Conservation (phyloP, 2,329 filamentous ascomycete genomes). For the Passalora sequoiae region DNA sequence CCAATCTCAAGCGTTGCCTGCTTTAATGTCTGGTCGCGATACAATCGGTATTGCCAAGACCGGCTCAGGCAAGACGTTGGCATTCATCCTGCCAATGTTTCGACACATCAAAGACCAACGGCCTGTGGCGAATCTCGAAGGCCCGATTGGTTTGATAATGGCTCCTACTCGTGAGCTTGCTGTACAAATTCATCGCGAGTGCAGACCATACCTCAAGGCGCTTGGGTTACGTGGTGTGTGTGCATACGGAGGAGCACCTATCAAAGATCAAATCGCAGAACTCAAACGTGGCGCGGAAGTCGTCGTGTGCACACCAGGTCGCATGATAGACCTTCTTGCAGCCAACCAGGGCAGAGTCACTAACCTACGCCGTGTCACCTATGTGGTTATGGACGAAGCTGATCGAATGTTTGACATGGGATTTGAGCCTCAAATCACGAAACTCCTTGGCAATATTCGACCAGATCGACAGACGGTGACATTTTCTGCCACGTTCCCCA, state of each 20-base stretch:
- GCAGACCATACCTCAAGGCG: constrained; percentile 87
- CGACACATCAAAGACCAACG: constrained; percentile 93
- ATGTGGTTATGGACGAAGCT: constrained; percentile 92
- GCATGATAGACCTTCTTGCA: constrained; percentile 90
- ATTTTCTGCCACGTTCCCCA: constrained; percentile 94
- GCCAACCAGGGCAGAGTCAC: constrained; percentile 93
- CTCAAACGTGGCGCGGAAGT: constrained; percentile 93
- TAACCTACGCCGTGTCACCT: constrained; percentile 81
- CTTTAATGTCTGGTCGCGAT: constrained; percentile 93
- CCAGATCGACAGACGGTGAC: constrained; percentile 90
- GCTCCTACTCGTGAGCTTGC: constrained; percentile 92
- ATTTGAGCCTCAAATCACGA: constrained; percentile 96
- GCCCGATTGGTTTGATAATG: constrained; percentile 82
- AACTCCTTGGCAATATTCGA: constrained; percentile 85
- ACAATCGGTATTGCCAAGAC: constrained; percentile 96
- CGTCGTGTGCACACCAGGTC: constrained; percentile 88
- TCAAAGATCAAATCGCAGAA: constrained; percentile 96
- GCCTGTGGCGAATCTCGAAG: constrained; percentile 74
- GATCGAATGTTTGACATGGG: constrained; percentile 99
- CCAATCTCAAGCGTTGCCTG: constrained; percentile 88
- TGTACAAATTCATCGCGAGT: constrained; percentile 88
- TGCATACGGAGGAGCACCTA: constrained; percentile 89
- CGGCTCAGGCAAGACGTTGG: constrained; percentile 94
- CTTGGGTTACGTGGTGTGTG: constrained; percentile 81
- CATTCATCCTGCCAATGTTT: constrained; percentile 94